Evolutionary conservation across 2,329 filamentous ascomycete species (phyloP).

Genomic region (Cryphonectria naterciae): DNA sequence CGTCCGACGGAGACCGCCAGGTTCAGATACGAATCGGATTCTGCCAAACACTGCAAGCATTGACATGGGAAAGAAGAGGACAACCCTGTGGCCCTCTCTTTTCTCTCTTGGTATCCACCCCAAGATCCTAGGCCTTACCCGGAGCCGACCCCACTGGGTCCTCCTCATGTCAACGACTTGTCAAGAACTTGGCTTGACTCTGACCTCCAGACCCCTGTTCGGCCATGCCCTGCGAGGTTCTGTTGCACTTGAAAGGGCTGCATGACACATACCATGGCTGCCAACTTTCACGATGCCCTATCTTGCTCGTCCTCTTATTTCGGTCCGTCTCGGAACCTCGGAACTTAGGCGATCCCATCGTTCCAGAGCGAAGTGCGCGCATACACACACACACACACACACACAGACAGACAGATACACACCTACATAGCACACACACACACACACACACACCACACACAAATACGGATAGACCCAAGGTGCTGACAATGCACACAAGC

Average conservation of each 20-base stretch:
- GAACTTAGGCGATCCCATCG: neutral
- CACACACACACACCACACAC: neutral
- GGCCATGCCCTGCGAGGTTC: conserved; percentile 14
- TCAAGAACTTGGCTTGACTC: conserved; percentile 18
- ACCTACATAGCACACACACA: neutral
- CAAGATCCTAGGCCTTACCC: conserved; percentile 16
- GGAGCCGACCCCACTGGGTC: neutral
- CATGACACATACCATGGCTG: neutral
- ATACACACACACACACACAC: neutral
- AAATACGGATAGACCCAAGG: conserved; percentile 10
- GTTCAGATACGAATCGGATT: conserved; percentile 6
- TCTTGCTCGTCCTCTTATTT: neutral
- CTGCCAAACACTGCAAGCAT: conserved; percentile 5
- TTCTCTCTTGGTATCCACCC: conserved; percentile 8
- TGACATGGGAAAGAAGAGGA: neutral
- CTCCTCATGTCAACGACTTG: conserved; percentile 6
- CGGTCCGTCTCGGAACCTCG: neutral
- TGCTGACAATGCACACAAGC: conserved; percentile 11
- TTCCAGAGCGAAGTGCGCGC: neutral
- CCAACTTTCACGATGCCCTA: conserved; percentile 4
- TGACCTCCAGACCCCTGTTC: conserved; percentile 10
- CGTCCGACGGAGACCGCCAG: conserved; percentile 7
- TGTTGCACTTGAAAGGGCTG: conserved; percentile 14
- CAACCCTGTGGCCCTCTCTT: conserved; percentile 9
- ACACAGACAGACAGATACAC: too few species aligned